Conservation (phyloP, 1,139 yeast genomes). For the Lodderomyces elongisporus region DNA sequence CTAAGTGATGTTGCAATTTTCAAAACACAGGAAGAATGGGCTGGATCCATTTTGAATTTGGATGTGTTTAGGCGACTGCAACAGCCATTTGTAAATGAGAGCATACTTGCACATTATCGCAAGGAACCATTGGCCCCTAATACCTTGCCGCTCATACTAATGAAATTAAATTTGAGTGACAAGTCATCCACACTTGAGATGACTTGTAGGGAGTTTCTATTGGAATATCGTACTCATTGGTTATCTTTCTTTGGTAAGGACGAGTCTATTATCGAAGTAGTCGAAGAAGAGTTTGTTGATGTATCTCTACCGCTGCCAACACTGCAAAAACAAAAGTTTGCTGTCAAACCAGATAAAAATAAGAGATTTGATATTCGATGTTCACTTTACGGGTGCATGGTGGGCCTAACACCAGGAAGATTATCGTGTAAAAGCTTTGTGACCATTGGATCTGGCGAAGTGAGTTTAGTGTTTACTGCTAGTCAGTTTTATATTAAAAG, state of each 20-base stretch:
- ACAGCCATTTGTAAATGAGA: too few relatives aligned
- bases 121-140: too few relatives aligned
- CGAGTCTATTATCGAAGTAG: conserved; percentile 13
- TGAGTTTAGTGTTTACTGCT: conserved; percentile 39
- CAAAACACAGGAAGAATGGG: too few relatives aligned
- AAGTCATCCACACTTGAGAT: conserved; percentile 25
- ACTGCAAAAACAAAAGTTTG: too few relatives aligned
- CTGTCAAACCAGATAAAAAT: conserved; percentile 1
- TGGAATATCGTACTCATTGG: conserved; percentile 60
- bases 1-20: conserved; percentile 25
- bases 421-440: conserved; percentile 49
- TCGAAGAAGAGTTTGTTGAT: conserved; percentile 16
- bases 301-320: conserved; percentile 12
- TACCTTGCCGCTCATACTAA: conserved; percentile 8
- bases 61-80: too few relatives aligned
- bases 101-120: too few relatives aligned
- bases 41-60: too few relatives aligned
- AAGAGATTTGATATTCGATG: conserved; percentile 34
- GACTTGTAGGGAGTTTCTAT: conserved; percentile 36
- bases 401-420: conserved; percentile 58
- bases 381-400: conserved; percentile 44
- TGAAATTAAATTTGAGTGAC: conserved; percentile 19
- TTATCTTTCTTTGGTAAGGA: conserved; percentile 24
- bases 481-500: conserved; percentile 34
- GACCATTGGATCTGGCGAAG: conserved; percentile 46